Evolutionary conservation across 768 basidiomycete species (phyloP).

Genomic region (Boletus barrowsii): DNA sequence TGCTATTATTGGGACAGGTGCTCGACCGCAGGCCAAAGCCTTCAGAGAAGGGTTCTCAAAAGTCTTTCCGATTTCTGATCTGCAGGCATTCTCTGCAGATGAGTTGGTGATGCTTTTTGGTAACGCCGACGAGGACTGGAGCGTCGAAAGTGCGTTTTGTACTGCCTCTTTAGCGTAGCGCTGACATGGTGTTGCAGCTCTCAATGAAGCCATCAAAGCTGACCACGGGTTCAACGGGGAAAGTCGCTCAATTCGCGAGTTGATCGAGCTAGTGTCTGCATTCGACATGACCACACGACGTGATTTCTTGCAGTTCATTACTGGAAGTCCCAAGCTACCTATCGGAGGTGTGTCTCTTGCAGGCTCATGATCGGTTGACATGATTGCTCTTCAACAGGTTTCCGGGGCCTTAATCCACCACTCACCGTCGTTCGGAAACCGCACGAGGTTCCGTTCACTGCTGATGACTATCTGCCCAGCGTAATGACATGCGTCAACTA

Average conservation of each 20-base stretch:
- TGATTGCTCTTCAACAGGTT: slow-evolving; percentile 48
- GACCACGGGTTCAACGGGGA: slow-evolving; percentile 98
- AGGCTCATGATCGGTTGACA: background rate
- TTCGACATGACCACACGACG: slow-evolving; percentile 74
- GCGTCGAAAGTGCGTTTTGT: slow-evolving; percentile 68
- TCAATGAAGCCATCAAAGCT: slow-evolving; percentile 88
- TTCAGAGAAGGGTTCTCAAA: slow-evolving; percentile 95
- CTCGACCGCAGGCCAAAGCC: slow-evolving; percentile 75
- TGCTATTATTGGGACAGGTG: slow-evolving; percentile 80
- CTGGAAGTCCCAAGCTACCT: slow-evolving; percentile 93
- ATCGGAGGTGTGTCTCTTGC: slow-evolving; percentile 72
- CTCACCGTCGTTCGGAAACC: slow-evolving; percentile 97
- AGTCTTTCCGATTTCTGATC: slow-evolving; percentile 89
- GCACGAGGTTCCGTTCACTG: slow-evolving; percentile 84
- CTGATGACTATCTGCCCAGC: slow-evolving; percentile 93
- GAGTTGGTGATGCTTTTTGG: slow-evolving; percentile 97
- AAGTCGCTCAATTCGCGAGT: slow-evolving; percentile 83
- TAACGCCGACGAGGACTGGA: slow-evolving; percentile 98
- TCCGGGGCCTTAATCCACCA: slow-evolving; percentile 90
- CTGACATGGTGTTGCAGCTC: slow-evolving; percentile 46
- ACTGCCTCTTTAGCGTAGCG: background rate
- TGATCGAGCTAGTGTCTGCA: slow-evolving; percentile 82
- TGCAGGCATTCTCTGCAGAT: slow-evolving; percentile 89
- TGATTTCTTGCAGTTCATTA: slow-evolving; percentile 93
- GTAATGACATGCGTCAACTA: slow-evolving; percentile 99